Evolutionary conservation across 768 basidiomycete genomes (phyloP).

Genomic region (Infundibulicybe gibba): DNA sequence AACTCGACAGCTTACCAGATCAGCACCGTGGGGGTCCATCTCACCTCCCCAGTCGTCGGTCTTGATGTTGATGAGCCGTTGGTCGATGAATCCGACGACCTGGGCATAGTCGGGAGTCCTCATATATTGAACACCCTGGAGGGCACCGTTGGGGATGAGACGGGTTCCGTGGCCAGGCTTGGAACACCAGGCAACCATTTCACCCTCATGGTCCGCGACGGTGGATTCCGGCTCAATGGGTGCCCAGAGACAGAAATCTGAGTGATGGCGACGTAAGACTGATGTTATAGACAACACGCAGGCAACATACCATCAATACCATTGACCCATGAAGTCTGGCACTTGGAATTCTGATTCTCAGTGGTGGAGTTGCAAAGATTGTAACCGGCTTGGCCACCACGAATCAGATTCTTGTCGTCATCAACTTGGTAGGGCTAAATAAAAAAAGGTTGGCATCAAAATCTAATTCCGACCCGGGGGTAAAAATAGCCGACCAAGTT

Average conservation of each 20-base stretch:
- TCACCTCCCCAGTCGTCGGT: constrained; percentile 61
- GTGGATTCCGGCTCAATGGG: constrained; percentile 37
- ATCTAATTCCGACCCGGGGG: too few relatives aligned
- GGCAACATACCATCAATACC: constrained; percentile 42
- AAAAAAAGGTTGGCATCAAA: background rate
- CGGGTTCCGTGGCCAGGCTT: constrained; percentile 61
- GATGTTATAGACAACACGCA: background rate
- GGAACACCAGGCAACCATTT: constrained; percentile 67
- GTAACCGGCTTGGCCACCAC: constrained; percentile 57
- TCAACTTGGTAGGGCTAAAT: constrained; percentile 34
- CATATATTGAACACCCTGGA: constrained; percentile 55
- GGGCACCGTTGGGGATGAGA: constrained; percentile 52
- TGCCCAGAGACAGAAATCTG: constrained; percentile 62
- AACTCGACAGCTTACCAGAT: constrained; percentile 13
- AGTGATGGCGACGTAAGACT: background rate
- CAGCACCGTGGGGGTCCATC: constrained; percentile 65
- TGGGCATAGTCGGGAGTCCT: constrained; percentile 50
- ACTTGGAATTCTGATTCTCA: constrained; percentile 50
- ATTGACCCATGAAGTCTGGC: constrained; percentile 63
- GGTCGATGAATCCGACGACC: constrained; percentile 56
- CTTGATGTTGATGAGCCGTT: constrained; percentile 46
- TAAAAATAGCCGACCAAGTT: constrained; percentile 31
- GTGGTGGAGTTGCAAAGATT: constrained; percentile 69
- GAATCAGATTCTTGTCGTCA: constrained; percentile 23
- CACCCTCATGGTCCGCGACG: constrained; percentile 57